A percentile compares a stretch with the other conserved stretches of the same genome.
These are phyloP conservation scores for Leccinum olivaceopallidum DNA, from an alignment of 768 basidiomycete genomes.

Conservation along the genomic window DNA sequence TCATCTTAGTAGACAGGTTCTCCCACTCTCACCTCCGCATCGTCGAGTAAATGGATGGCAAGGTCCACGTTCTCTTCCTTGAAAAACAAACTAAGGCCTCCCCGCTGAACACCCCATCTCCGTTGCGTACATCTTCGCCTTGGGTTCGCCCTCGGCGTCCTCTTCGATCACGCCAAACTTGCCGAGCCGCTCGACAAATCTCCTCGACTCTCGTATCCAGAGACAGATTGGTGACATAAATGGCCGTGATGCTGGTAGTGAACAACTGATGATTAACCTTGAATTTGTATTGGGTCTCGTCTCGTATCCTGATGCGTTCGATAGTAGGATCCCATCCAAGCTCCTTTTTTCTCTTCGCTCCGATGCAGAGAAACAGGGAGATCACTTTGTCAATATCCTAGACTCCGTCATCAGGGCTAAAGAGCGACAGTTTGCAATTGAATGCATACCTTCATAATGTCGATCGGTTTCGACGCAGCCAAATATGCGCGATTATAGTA, in stretches of 20 bases:
- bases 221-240: too few species aligned
- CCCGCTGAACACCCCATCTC: too few species aligned
- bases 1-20: too few species aligned
- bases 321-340: slow-evolving; percentile 15
- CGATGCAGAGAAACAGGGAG: background rate
- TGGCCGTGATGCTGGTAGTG: background rate
- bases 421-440: background rate
- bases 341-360: background rate
- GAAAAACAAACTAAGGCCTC: too few species aligned
- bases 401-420: background rate
- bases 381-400: background rate
- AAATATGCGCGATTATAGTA: slow-evolving; percentile 4
- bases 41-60: too few species aligned
- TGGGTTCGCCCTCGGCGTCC: too few species aligned
- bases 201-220: too few species aligned
- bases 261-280: background rate
- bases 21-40: too few species aligned
- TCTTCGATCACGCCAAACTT: too few species aligned
- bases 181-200: too few species aligned
- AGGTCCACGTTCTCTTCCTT: too few species aligned
- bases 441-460: background rate
- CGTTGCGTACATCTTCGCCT: too few species aligned
- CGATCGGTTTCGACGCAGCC: background rate
- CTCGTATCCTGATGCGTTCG: background rate
- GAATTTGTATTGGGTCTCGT: slow-evolving; percentile 2